Percentiles rank a stretch among this genome's conserved stretches.
These are phyloP conservation scores for Thalassiosira mediterranea DNA, from an alignment of 352 stramenopile species.

Conservation along the genomic window DNA sequence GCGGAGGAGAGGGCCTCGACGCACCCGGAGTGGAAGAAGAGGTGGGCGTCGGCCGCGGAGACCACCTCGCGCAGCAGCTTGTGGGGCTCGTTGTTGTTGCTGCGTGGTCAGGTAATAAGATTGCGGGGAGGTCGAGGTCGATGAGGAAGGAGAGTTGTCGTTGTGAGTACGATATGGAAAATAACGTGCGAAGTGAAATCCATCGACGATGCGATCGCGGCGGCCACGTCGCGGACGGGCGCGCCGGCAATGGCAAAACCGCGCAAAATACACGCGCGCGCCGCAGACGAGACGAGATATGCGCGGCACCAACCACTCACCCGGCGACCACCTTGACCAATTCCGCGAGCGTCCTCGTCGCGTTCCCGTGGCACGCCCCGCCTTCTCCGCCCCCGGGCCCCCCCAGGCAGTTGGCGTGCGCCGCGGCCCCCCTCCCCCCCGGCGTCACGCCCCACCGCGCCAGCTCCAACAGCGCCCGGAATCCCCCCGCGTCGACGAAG, in stretches of 20 bases:
- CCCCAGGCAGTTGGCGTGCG: not conserved
- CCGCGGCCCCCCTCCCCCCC: constrained; percentile 19
- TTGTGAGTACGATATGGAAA: too few species aligned
- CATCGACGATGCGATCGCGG: too few species aligned
- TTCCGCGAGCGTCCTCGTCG: too few species aligned
- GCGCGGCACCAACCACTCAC: constrained; percentile 22
- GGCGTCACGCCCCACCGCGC: constrained; percentile 88
- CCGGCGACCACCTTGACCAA: too few species aligned
- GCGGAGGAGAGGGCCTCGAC: constrained; percentile 5
- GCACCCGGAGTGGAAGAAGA: constrained; percentile 28
- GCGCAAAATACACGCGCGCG: too few species aligned
- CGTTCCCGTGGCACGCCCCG: not conserved
- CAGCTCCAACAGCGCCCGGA: constrained; percentile 89
- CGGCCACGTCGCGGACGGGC: not conserved
- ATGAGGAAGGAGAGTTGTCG: too few species aligned
- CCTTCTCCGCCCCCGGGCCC: not conserved
- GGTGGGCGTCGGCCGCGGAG: constrained; percentile 34
- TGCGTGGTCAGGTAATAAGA: not conserved
- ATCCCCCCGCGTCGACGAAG: constrained; percentile 91
- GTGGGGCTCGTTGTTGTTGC: constrained; percentile 26
- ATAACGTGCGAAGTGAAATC: too few species aligned
- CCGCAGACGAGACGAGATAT: too few species aligned
- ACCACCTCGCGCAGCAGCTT: constrained; percentile 54
- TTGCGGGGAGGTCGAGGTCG: too few species aligned
- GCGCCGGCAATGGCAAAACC: not conserved